These are phyloP conservation scores for Podospora fimiseda DNA, from an alignment of 495 filamentous ascomycete species.

Conservation along the genomic window DNA sequence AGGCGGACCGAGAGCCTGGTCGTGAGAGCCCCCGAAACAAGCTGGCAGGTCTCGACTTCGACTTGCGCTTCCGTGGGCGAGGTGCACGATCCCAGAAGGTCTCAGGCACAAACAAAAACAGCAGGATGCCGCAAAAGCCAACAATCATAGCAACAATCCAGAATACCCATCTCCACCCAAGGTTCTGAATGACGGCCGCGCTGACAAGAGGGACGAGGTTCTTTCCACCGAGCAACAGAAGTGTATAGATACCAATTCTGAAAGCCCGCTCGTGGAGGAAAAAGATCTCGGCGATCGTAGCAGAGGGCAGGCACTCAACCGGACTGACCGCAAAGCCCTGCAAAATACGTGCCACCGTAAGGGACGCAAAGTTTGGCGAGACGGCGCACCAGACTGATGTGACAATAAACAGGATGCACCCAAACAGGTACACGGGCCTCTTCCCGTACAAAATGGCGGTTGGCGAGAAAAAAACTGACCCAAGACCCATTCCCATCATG, in stretches of 20 bases:
- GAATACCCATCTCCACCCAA: constrained; percentile 90
- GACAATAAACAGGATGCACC: constrained; percentile 66
- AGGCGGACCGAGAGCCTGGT: background rate
- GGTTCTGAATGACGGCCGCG: constrained; percentile 71
- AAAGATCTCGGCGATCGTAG: constrained; percentile 94
- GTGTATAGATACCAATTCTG: constrained; percentile 90
- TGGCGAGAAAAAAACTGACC: constrained; percentile 76
- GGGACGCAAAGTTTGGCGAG: constrained; percentile 71
- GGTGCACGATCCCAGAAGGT: constrained; percentile 94
- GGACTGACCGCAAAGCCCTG: constrained; percentile 84
- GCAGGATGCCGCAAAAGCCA: constrained; percentile 60
- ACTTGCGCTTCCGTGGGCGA: constrained; percentile 41
- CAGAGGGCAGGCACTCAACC: constrained; percentile 91
- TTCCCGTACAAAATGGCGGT: constrained; percentile 91
- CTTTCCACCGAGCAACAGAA: constrained; percentile 85
- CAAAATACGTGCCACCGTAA: constrained; percentile 77
- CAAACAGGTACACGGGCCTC: constrained; percentile 80
- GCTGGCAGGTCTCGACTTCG: constrained; percentile 24
- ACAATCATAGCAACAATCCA: constrained; percentile 88
- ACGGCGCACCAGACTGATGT: constrained; percentile 82
- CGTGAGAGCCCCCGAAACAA: constrained; percentile 39
- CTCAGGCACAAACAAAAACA: constrained; percentile 92
- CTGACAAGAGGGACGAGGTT: constrained; percentile 85
- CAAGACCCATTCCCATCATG: constrained; percentile 90
- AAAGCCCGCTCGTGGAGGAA: constrained; percentile 93